These are phyloP conservation scores for Aspergillus ostianus DNA, from an alignment of 495 filamentous ascomycete species.

Conservation along the genomic window DNA sequence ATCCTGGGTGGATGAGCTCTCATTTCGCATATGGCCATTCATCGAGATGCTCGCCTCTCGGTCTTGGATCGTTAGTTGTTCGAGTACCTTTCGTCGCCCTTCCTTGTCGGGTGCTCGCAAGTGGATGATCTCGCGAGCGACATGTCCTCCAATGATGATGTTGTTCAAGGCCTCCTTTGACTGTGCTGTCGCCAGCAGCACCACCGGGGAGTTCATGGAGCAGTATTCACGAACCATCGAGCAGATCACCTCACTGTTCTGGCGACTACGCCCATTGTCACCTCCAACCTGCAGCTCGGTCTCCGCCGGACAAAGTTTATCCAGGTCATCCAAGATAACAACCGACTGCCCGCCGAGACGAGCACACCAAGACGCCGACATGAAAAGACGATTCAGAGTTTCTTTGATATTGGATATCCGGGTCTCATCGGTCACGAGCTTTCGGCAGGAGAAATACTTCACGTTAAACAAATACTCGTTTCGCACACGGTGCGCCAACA, in stretches of 20 bases:
- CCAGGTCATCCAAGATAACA: slow-evolving; percentile 88
- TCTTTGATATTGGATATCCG: slow-evolving; percentile 89
- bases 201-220: slow-evolving; percentile 68
- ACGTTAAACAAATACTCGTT: slow-evolving; percentile 68
- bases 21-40: slow-evolving; percentile 33
- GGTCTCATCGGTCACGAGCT: slow-evolving; percentile 82
- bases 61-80: slow-evolving; percentile 55
- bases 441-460: slow-evolving; percentile 78
- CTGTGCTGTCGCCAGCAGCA: slow-evolving; percentile 87
- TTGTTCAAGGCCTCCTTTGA: slow-evolving; percentile 85
- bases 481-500: slow-evolving; percentile 65
- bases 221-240: slow-evolving; percentile 81
- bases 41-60: slow-evolving; percentile 40
- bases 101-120: slow-evolving; percentile 91
- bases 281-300: slow-evolving; percentile 89
- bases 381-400: slow-evolving; percentile 76
- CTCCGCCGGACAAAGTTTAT: slow-evolving; percentile 86
- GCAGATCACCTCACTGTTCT: slow-evolving; percentile 87
- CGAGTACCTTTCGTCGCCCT: slow-evolving; percentile 75
- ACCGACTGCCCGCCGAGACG: slow-evolving; percentile 77
- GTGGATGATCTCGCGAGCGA: slow-evolving; percentile 78
- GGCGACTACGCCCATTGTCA: slow-evolving; percentile 86
- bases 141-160: slow-evolving; percentile 73
- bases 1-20: slow-evolving; percentile 45
- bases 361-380: slow-evolving; percentile 84